Evolutionary conservation across 306 rosid genomes (phyloP).

Genomic region (cucumber (Cucumis sativus)): Cucumber_9930_V3 NC_026657.2:33868001-33868500

Average conservation of each 20-base stretch:
- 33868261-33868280: not conserved
- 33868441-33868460: conserved; percentile 12
- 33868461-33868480: not conserved
- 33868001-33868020: conserved; percentile 11
- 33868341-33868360: not conserved
- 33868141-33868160: not conserved
- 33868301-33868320: not conserved
- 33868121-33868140: conserved; percentile 31
- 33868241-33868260: not conserved
- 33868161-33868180: not conserved
- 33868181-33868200: not conserved
- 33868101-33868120: conserved; percentile 66
- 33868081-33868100: conserved; percentile 38
- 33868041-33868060: no score
- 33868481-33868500: not conserved
- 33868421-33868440: not conserved
- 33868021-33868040: not conserved
- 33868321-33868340: not conserved
- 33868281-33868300: not conserved
- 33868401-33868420: not conserved
- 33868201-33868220: not conserved
- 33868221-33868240: not conserved
- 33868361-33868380: not conserved
- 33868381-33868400: not conserved
- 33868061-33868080: not conserved